phyloP scores from a whole-genome alignment of 2,329 filamentous ascomycete species.

The Ilyonectria sp. region DNA sequence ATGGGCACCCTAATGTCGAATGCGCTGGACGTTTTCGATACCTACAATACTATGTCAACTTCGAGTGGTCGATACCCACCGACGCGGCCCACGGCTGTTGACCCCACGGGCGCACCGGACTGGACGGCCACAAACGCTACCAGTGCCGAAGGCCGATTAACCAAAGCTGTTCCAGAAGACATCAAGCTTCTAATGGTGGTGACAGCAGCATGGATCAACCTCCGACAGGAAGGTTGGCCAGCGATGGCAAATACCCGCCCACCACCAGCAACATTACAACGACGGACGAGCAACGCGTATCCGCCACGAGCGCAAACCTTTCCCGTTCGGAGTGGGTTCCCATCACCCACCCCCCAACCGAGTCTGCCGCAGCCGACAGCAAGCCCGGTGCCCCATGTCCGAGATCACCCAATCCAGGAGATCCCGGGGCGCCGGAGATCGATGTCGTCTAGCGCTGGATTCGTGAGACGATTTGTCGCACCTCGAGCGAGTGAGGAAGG shows the following conservation, averaged over 20 bases:
- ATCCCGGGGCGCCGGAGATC: conserved; percentile 43
- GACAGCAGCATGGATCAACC: conserved; percentile 56
- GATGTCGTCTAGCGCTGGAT: conserved; percentile 44
- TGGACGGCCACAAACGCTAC: conserved; percentile 39
- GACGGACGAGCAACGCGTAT: conserved; percentile 42
- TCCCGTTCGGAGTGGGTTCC: conserved; percentile 38
- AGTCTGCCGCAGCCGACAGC: conserved; percentile 34
- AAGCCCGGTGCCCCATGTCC: conserved; percentile 38
- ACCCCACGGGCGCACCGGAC: conserved; percentile 39
- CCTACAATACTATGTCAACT: conserved; percentile 72
- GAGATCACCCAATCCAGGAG: conserved; percentile 38
- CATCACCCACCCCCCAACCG: conserved; percentile 32
- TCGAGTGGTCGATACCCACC: conserved; percentile 66
- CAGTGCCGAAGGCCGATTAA: conserved; percentile 49
- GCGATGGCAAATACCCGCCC: conserved; percentile 49
- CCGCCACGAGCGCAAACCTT: conserved; percentile 41
- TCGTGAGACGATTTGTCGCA: conserved; percentile 44
- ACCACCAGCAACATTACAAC: conserved; percentile 44
- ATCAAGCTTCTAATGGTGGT: conserved; percentile 56
- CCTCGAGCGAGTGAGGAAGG: conserved; percentile 46
- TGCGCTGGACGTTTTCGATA: conserved; percentile 78
- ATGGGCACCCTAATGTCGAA: conserved; percentile 77
- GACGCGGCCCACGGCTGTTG: conserved; percentile 53
- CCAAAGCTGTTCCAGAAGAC: conserved; percentile 50
- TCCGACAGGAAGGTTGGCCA: conserved; percentile 56